Evolutionary conservation across 1,284 basidiomycete species (phyloP).

Genomic region (Uromyces viciae-fabae): DNA sequence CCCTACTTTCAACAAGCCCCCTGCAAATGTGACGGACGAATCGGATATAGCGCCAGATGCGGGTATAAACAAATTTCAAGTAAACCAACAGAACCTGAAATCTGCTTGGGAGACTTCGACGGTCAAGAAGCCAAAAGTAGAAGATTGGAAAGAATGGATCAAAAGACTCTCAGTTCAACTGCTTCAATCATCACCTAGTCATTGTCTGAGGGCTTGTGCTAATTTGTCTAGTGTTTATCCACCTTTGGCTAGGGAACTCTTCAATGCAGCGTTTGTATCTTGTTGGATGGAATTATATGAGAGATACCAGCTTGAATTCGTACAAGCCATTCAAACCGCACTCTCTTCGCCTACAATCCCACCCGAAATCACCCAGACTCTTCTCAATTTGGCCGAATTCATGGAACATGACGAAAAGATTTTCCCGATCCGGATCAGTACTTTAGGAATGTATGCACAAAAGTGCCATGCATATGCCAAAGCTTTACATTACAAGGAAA

Average conservation of each 20-base stretch:
- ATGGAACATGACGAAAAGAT: conserved; percentile 99
- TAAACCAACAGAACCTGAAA: conserved; percentile 97
- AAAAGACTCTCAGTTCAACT: conserved; percentile 89
- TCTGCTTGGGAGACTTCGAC: conserved; percentile 91
- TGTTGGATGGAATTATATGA: conserved; percentile 97
- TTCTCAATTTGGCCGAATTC: conserved; percentile 96
- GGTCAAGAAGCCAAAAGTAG: conserved; percentile 60
- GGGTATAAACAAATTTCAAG: conserved; percentile 83
- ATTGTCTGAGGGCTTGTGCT: conserved; percentile 92
- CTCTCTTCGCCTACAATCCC: conserved; percentile 77
- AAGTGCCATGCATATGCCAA: conserved; percentile 96
- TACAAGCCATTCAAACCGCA: conserved; percentile 81
- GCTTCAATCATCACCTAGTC: conserved; percentile 96
- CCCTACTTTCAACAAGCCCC: conserved; percentile 58
- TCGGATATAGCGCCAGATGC: conserved; percentile 58
- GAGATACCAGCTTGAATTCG: conserved; percentile 91
- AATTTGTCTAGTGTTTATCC: conserved; percentile 86
- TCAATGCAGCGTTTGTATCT: conserved; percentile 97
- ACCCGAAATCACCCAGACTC: conserved; percentile 84
- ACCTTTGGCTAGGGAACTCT: conserved; percentile 86
- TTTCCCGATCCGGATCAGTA: conserved; percentile 86
- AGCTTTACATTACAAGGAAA: conserved; percentile 96
- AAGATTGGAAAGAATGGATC: conserved; percentile 97
- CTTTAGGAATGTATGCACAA: conserved; percentile 84
- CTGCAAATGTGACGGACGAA: conserved; percentile 54